Conservation (phyloP, 441 rosid genomes). For the Manihot esculenta region DNA sequence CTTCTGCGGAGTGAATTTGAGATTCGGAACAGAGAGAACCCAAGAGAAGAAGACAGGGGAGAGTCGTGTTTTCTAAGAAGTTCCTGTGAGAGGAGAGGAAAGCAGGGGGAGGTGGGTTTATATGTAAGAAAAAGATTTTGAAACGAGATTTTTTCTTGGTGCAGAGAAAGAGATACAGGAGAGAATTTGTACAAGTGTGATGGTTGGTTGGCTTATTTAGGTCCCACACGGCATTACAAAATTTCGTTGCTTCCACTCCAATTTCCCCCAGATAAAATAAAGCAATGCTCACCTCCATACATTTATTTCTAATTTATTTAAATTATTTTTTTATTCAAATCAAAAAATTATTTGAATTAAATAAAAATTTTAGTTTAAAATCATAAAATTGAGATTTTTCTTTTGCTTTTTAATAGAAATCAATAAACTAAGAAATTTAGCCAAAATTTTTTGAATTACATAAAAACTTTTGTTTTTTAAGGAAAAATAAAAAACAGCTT, state of each 20-base stretch:
- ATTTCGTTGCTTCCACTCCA: conserved; percentile 47
- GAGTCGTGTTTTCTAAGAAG: neutral
- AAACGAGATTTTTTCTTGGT: neutral
- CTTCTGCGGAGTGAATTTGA: neutral
- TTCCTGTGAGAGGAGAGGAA: neutral
- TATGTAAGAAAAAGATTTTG: conserved; percentile 29
- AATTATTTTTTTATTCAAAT: too few relatives aligned
- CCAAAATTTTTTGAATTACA: too few relatives aligned
- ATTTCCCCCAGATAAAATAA: too few relatives aligned
- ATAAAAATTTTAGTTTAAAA: too few relatives aligned
- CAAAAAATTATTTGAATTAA: too few relatives aligned
- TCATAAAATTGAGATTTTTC: too few relatives aligned
- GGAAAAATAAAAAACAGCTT: too few relatives aligned
- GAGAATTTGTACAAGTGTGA: conserved; percentile 28
- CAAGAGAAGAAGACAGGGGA: conserved; percentile 17
- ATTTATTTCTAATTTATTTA: neutral
- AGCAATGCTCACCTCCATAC: too few relatives aligned
- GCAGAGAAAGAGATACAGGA: conserved; percentile 2
- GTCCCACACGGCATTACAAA: conserved; percentile 35
- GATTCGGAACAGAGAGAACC: neutral
- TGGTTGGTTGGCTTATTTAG: conserved; percentile 35
- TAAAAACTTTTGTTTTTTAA: too few relatives aligned
- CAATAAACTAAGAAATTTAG: too few relatives aligned
- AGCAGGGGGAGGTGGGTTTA: conserved; percentile 26
- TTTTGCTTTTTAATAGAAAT: too few relatives aligned